A percentile compares a stretch with the other conserved stretches of the same genome.
Evolutionary conservation across 2,329 filamentous ascomycete genomes (phyloP).

Genomic region (Colletotrichum tanaceti): DNA sequence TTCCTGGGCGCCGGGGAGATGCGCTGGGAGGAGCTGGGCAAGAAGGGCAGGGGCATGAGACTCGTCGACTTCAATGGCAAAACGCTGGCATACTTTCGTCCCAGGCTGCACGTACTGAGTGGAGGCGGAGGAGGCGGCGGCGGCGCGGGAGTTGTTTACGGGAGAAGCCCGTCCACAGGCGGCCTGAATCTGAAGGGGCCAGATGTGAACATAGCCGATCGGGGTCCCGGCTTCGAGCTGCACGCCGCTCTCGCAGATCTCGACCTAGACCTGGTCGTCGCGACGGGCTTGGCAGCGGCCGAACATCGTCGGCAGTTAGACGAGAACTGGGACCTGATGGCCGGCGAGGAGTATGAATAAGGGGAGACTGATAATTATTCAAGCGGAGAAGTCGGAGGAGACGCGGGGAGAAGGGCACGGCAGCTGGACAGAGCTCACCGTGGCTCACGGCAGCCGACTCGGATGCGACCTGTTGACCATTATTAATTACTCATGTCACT

Average conservation of each 20-base stretch:
- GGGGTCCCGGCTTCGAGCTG: conserved; percentile 36
- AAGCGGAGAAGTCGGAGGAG: too few relatives aligned
- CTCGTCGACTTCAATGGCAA: conserved; percentile 39
- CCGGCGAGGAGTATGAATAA: neutral
- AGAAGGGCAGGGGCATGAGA: conserved; percentile 24
- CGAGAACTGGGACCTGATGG: conserved; percentile 25
- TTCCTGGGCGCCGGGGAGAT: conserved; percentile 33
- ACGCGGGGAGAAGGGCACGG: neutral
- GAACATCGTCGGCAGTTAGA: conserved; percentile 38
- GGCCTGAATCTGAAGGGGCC: neutral
- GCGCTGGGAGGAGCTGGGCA: conserved; percentile 31
- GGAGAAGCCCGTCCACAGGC: conserved; percentile 1
- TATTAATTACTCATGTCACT: conserved; percentile 24
- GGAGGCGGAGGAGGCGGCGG: neutral
- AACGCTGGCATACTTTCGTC: conserved; percentile 25
- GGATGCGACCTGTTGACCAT: neutral
- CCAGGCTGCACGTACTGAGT: conserved; percentile 12
- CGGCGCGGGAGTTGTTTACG: neutral
- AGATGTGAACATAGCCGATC: neutral
- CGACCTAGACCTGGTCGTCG: conserved; percentile 36
- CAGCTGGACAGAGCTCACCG: conserved; percentile 8
- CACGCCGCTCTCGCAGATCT: conserved; percentile 32
- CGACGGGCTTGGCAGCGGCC: conserved; percentile 38
- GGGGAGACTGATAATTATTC: neutral
- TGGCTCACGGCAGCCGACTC: neutral